These are phyloP conservation scores for Volvariella volvacea DNA, from an alignment of 1,284 basidiomycete genomes.

Conservation along the genomic window DNA sequence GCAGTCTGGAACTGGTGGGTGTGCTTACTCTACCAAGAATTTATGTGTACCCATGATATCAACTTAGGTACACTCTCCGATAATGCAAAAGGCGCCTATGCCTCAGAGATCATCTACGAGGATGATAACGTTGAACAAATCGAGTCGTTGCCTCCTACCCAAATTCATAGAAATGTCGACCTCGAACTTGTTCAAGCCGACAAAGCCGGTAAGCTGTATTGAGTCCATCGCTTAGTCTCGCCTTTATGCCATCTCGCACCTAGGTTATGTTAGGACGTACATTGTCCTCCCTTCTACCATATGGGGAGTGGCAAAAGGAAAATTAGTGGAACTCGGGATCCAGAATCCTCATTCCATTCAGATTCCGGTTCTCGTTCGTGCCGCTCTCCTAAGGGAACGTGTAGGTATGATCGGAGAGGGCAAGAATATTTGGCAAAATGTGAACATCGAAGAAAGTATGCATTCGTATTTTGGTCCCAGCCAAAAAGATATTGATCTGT, in stretches of 20 bases:
- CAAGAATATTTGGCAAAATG: slow-evolving; percentile 36
- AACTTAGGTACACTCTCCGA: slow-evolving; percentile 20
- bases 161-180: slow-evolving; percentile 31
- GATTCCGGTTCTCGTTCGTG: slow-evolving; percentile 26
- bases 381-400: slow-evolving; percentile 25
- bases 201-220: slow-evolving; percentile 22
- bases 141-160: slow-evolving; percentile 25
- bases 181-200: slow-evolving; percentile 28
- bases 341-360: slow-evolving; percentile 30
- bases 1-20: slow-evolving; percentile 14
- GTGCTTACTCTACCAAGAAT: too few species aligned
- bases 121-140: slow-evolving; percentile 32
- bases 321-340: slow-evolving; percentile 30
- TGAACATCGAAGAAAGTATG: slow-evolving; percentile 22
- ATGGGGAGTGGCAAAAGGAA: slow-evolving; percentile 27
- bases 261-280: slow-evolving; percentile 34
- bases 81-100: slow-evolving; percentile 22
- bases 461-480: not conserved
- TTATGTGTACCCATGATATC: too few species aligned
- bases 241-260: not conserved
- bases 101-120: slow-evolving; percentile 22
- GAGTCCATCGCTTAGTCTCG: not conserved
- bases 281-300: slow-evolving; percentile 34
- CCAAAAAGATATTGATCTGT: not conserved
- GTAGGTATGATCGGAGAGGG: slow-evolving; percentile 35